A percentile compares a stretch with the other conserved stretches of the same genome.
phyloP scores from a whole-genome alignment of 108 stramenopile genomes.

The Skeletonema menzelii region DNA sequence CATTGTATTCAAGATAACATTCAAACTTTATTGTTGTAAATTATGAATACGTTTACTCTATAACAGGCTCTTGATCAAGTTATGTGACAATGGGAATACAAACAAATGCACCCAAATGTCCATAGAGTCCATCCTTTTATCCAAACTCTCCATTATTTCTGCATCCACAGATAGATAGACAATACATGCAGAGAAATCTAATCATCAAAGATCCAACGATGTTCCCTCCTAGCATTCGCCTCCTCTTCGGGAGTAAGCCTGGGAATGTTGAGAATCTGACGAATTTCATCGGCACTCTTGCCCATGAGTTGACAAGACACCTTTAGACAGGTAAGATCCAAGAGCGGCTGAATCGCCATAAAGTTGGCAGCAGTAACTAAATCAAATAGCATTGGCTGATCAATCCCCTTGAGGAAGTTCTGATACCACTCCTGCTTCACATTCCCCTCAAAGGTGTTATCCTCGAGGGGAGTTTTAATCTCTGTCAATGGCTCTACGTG shows the following conservation, averaged over 20 bases:
- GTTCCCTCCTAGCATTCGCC: conserved; percentile 63
- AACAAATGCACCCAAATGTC: not conserved
- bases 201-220: conserved; percentile 86
- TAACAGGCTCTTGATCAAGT: not conserved
- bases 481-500: conserved; percentile 63
- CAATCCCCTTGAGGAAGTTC: conserved; percentile 60
- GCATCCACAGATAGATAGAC: not conserved
- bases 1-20: not conserved
- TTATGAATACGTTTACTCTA: not conserved
- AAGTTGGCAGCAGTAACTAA: conserved; percentile 81
- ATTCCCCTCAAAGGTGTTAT: conserved; percentile 68
- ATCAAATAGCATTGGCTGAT: conserved; percentile 73
- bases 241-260: conserved; percentile 78
- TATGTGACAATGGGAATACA: not conserved
- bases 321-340: conserved; percentile 76
- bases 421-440: conserved; percentile 79
- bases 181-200: not conserved
- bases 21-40: not conserved
- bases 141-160: not conserved
- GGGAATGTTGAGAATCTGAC: conserved; percentile 71
- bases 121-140: not conserved
- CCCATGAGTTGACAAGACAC: conserved; percentile 75
- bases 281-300: conserved; percentile 78
- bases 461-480: conserved; percentile 71
- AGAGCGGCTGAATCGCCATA: conserved; percentile 77